These are phyloP conservation scores for Ophiostoma tasmaniense DNA, from an alignment of 2,329 filamentous ascomycete genomes.

Conservation along the genomic window DNA sequence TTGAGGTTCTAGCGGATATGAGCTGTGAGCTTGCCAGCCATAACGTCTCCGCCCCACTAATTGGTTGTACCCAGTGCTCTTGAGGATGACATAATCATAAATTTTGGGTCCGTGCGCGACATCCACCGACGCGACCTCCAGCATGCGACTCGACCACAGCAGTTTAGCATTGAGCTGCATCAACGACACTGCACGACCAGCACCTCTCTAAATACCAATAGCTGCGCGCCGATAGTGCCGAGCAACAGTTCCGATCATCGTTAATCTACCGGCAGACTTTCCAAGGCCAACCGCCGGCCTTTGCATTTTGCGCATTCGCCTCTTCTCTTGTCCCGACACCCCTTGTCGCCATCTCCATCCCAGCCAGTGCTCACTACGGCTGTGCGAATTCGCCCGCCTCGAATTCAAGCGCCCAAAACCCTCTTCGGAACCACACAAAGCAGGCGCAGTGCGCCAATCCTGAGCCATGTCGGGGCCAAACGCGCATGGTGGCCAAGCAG, in stretches of 20 bases:
- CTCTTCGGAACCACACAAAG: neutral
- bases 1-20: neutral
- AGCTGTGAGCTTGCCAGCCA: neutral
- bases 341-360: neutral
- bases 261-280: neutral
- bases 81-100: neutral
- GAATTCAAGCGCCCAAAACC: neutral
- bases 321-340: neutral
- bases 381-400: neutral
- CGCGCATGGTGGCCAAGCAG: constrained; percentile 16
- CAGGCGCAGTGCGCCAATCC: constrained; percentile 2
- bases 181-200: neutral
- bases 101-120: neutral
- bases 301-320: neutral
- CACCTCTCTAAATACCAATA: neutral
- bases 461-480: constrained; percentile 18
- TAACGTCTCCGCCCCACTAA: neutral
- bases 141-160: neutral
- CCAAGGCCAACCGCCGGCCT: neutral
- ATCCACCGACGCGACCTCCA: constrained; percentile 3
- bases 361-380: neutral
- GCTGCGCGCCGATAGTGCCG: neutral
- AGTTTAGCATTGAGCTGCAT: neutral
- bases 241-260: neutral
- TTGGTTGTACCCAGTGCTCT: neutral